Evolutionary conservation across 2,329 filamentous ascomycete species (phyloP).

Genomic region (Penicillium aurantiogriseum): DNA sequence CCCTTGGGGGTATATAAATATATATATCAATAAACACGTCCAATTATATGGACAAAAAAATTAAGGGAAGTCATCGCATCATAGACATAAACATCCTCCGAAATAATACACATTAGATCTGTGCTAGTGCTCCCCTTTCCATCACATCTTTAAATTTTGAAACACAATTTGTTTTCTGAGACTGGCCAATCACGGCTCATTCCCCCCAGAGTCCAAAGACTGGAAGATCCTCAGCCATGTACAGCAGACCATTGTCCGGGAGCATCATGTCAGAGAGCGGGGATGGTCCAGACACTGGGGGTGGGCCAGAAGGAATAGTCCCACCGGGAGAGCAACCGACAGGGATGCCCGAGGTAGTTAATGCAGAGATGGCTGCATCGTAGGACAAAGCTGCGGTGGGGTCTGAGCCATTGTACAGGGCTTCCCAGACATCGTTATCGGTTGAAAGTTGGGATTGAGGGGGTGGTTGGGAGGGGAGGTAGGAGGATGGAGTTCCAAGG

Average conservation of each 20-base stretch:
- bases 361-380: conserved; percentile 33
- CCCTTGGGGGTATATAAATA: neutral
- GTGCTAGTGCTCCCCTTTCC: neutral
- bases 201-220: conserved; percentile 35
- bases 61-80: neutral
- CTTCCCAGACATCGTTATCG: conserved; percentile 31
- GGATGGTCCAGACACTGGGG: conserved; percentile 24
- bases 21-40: neutral
- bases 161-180: neutral
- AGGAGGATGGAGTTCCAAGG: conserved; percentile 12
- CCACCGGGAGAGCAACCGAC: conserved; percentile 34
- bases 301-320: conserved; percentile 23
- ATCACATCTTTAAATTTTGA: neutral
- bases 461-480: conserved; percentile 16
- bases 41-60: neutral
- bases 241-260: conserved; percentile 34
- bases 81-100: neutral
- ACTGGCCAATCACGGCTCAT: conserved; percentile 18
- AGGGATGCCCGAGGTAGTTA: conserved; percentile 36
- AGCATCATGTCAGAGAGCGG: conserved; percentile 35
- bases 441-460: conserved; percentile 4
- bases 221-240: conserved; percentile 36
- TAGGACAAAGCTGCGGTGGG: conserved; percentile 24
- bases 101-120: neutral
- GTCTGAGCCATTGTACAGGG: conserved; percentile 25